Evolutionary conservation across 345 rosid genomes (phyloP), one percentile per base, ranked within the genome.

Genomic region (Camelina neglecta): DNA sequence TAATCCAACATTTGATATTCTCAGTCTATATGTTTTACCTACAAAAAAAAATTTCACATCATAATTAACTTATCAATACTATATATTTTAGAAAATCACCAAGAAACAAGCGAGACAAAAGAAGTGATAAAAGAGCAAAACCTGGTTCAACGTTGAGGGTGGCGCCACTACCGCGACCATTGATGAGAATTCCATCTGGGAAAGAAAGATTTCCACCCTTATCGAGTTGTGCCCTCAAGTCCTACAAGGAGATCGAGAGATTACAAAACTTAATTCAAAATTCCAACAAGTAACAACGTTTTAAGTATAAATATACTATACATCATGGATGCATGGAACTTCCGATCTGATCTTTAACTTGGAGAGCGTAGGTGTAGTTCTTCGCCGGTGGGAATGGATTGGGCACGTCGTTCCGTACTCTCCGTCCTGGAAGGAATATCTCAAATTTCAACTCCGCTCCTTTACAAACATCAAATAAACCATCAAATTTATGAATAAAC

Each of bases 401-500:
- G 93, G 95, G 20, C 97, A 91, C 0, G 97, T 89, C 8, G 97
- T 91, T 23, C 97, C 97, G 18, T 57, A 91, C 94, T n/a, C 97
- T 92, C 18, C 18, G 31, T 91, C 97, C 51, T 75, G 85, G 36
- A 2, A 91, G 4, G 95, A 91, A 12, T 74, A 57, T 24, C 6
- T 74, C 60, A 8, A 2, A 6, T 65, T 60, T 2, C 7, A 21
- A 66, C 26, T n/a, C 78, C 60, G 16, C 35, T 74, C 78, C 78
- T 74, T 49, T 5, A 36, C 3, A 24, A 24, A 24, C 26, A 24
- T 24, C 26, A 24, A 24, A 24, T 24, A 24, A 24, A 24, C 3
- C 2, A 24, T 24, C 26, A 24, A 24, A 12, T 42, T 42, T 42
- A 15, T 4, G 12, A 42, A 44, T 44, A 12, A 44, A 12, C 42